phyloP scores from a whole-genome alignment of 2,329 filamentous ascomycete genomes.

The Beauveria scarabaeidicola region DNA sequence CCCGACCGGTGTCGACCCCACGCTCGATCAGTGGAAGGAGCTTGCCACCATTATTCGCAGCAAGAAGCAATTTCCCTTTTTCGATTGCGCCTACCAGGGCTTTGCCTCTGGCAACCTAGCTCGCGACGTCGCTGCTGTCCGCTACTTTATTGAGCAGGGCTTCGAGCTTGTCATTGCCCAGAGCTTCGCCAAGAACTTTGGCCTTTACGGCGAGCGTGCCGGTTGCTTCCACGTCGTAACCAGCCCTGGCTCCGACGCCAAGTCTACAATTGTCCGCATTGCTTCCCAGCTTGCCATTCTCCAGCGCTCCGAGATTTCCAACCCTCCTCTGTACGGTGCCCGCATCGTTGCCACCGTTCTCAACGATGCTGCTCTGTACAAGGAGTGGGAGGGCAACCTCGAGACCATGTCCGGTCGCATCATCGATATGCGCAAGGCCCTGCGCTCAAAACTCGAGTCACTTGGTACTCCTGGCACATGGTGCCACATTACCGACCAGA shows the following conservation, averaged over 20 bases:
- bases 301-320: conserved; percentile 95
- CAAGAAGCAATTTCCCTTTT: conserved; percentile 92
- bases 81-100: conserved; percentile 95
- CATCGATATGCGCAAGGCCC: conserved; percentile 74
- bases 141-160: conserved; percentile 86
- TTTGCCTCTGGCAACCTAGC: conserved; percentile 87
- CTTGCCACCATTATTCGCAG: conserved; percentile 68
- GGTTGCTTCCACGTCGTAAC: conserved; percentile 95
- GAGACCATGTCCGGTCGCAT: conserved; percentile 93
- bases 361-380: conserved; percentile 73
- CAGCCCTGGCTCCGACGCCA: conserved; percentile 57
- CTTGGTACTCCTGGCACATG: conserved; percentile 81
- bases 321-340: conserved; percentile 90
- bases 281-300: conserved; percentile 86
- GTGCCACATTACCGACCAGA: conserved; percentile 97
- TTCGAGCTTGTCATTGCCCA: conserved; percentile 85
- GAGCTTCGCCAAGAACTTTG: conserved; percentile 97
- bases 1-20: conserved; percentile 93
- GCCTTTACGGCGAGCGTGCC: conserved; percentile 91
- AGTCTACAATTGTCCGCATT: conserved; percentile 54
- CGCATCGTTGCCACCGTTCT: conserved; percentile 78
- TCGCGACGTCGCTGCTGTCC: conserved; percentile 83
- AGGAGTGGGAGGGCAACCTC: conserved; percentile 88
- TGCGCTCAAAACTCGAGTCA: conserved; percentile 74
- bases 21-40: conserved; percentile 87